phyloP scores from a whole-genome alignment of 73 alveolate genomes.

The Strombidium stylifer region DNA sequence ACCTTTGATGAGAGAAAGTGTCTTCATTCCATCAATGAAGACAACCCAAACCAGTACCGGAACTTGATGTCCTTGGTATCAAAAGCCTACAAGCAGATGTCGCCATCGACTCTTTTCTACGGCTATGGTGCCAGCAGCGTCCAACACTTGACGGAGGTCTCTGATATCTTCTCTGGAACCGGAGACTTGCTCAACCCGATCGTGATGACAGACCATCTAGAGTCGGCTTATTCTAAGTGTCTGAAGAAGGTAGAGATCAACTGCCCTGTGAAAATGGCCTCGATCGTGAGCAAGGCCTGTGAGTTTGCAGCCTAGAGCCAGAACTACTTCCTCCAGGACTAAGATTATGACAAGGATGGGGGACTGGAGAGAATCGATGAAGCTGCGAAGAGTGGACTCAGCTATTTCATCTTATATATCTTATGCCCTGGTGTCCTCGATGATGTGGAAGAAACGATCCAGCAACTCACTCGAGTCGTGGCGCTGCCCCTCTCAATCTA shows the following conservation, averaged over 20 bases:
- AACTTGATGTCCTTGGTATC: constrained; percentile 2
- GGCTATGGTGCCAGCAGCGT: constrained; percentile 46
- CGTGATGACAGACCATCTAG: constrained; percentile 36
- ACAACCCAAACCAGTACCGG: constrained; percentile 31
- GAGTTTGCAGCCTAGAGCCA: constrained; percentile 16
- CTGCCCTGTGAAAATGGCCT: constrained; percentile 20
- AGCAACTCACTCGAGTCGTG: constrained; percentile 15
- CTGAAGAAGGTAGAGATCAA: constrained; percentile 30
- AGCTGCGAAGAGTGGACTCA: constrained; percentile 8
- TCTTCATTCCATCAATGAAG: constrained; percentile 28
- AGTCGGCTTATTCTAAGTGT: constrained; percentile 14
- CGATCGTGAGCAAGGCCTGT: neutral
- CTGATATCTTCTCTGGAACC: constrained; percentile 33
- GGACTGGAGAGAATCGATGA: neutral
- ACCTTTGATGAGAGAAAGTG: constrained; percentile 46
- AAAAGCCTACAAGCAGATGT: constrained; percentile 22
- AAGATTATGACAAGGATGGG: neutral
- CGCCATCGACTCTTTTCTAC: constrained; percentile 30
- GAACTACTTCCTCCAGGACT: neutral
- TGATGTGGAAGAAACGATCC: constrained; percentile 49
- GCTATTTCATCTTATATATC: constrained; percentile 47
- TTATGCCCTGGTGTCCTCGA: constrained; percentile 52
- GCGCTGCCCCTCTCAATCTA: constrained; percentile 39
- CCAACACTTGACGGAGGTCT: constrained; percentile 7
- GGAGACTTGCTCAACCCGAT: constrained; percentile 38